phyloP scores from a whole-genome alignment of 495 filamentous ascomycete genomes.

The Penicillium daleae region DNA sequence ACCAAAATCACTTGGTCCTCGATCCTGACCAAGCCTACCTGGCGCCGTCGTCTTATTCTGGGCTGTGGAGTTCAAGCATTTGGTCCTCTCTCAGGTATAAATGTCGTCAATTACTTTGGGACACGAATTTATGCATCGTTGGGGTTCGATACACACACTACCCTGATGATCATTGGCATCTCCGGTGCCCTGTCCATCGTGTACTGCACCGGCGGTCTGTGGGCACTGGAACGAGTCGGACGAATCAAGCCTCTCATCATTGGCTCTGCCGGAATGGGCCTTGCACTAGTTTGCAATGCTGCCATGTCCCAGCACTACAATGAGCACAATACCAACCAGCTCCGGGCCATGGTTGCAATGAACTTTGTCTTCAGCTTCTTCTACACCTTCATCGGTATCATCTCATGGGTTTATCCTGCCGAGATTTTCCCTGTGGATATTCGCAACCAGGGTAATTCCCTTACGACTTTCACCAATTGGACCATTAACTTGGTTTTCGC shows the following conservation, averaged over 20 bases:
- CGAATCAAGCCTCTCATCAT: slow-evolving; percentile 49
- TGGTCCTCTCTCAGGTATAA: slow-evolving; percentile 56
- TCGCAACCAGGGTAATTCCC: slow-evolving; percentile 52
- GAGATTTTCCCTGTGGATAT: slow-evolving; percentile 59
- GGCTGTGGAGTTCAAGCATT: slow-evolving; percentile 58
- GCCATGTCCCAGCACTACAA: slow-evolving; percentile 36
- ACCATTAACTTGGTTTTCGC: slow-evolving; percentile 55
- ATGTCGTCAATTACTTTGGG: slow-evolving; percentile 62
- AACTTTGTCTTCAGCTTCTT: slow-evolving; percentile 55
- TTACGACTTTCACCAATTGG: slow-evolving; percentile 57
- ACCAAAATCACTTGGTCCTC: slow-evolving; percentile 42
- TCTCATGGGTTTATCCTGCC: slow-evolving; percentile 59
- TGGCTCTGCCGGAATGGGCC: slow-evolving; percentile 45
- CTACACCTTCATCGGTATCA: slow-evolving; percentile 53
- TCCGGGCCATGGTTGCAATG: slow-evolving; percentile 54
- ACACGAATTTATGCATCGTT: slow-evolving; percentile 55
- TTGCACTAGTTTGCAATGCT: slow-evolving; percentile 47
- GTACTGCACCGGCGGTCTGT: slow-evolving; percentile 36
- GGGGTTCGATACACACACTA: slow-evolving; percentile 49
- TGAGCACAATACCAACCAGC: slow-evolving; percentile 35
- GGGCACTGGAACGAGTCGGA: slow-evolving; percentile 50
- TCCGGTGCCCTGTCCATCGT: slow-evolving; percentile 45
- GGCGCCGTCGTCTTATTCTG: slow-evolving; percentile 53
- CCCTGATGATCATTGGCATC: slow-evolving; percentile 55
- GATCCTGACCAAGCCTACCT: slow-evolving; percentile 50